Evolutionary conservation across 2,329 filamentous ascomycete species (phyloP).

Genomic region (Neonectria neomacrospora): DNA sequence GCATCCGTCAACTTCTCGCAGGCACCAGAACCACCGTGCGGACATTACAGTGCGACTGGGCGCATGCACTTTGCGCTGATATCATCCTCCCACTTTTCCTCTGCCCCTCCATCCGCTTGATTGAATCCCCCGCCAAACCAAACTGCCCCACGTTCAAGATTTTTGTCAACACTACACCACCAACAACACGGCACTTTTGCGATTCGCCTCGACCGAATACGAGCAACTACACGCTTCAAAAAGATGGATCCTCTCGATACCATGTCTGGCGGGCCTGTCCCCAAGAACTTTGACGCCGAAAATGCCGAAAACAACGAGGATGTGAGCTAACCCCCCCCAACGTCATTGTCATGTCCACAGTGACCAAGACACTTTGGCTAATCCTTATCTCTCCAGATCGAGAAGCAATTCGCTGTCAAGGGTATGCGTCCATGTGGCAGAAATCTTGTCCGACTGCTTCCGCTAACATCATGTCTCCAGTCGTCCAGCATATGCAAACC

Average conservation of each 20-base stretch:
- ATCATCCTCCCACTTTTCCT: conserved; percentile 40
- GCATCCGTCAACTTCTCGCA: conserved; percentile 34
- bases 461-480: conserved; percentile 50
- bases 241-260: conserved; percentile 54
- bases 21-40: conserved; percentile 28
- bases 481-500: conserved; percentile 94
- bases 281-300: conserved; percentile 70
- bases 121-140: conserved; percentile 22
- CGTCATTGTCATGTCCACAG: conserved; percentile 5
- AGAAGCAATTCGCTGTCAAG: conserved; percentile 99
- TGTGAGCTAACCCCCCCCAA: conserved; percentile 52
- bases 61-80: conserved; percentile 46
- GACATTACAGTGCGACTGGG: conserved; percentile 16
- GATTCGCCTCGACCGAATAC: conserved; percentile 8
- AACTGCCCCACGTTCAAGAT: conserved; percentile 45
- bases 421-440: conserved; percentile 58
- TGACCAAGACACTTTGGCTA: conserved; percentile 6
- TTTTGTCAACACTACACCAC: conserved; percentile 36
- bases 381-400: conserved; percentile 71
- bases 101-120: conserved; percentile 43
- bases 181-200: conserved; percentile 20
- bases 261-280: conserved; percentile 52
- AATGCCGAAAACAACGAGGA: conserved; percentile 66
- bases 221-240: not conserved
- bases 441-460: not conserved